Percentiles rank a stretch among this genome's conserved stretches.
Conservation (phyloP, 768 basidiomycete genomes). For the Phlebiopsis gigantea region DNA sequence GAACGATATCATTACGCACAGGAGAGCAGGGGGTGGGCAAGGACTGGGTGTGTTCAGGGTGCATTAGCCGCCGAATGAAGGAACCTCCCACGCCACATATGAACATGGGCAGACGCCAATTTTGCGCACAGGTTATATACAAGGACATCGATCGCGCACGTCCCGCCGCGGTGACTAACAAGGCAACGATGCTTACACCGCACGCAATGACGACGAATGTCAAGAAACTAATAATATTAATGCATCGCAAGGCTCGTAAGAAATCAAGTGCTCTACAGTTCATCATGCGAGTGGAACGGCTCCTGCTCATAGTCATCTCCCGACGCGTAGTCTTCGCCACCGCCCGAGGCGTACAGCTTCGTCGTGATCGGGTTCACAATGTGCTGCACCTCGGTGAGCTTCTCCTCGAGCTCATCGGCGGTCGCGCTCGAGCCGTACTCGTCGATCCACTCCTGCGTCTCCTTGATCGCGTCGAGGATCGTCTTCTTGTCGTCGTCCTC, state of each 20-base stretch:
- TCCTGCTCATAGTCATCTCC: conserved; percentile 40
- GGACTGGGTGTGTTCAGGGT: too few relatives aligned
- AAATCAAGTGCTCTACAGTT: conserved; percentile 33
- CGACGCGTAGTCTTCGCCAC: conserved; percentile 18
- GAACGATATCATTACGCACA: too few relatives aligned
- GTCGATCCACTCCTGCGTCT: conserved; percentile 90
- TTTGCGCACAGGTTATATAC: too few relatives aligned
- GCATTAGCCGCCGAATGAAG: too few relatives aligned
- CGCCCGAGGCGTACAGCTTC: conserved; percentile 60
- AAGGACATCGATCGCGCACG: too few relatives aligned
- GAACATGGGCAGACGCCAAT: too few relatives aligned
- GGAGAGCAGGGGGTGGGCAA: too few relatives aligned
- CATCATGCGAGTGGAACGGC: conserved; percentile 44
- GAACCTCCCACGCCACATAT: too few relatives aligned
- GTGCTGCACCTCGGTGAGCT: conserved; percentile 65
- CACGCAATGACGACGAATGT: neutral
- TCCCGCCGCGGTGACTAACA: too few relatives aligned
- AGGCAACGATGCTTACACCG: too few relatives aligned
- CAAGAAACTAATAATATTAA: conserved; percentile 6
- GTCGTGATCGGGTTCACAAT: conserved; percentile 81
- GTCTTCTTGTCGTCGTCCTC: conserved; percentile 79
- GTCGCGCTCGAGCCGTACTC: conserved; percentile 70
- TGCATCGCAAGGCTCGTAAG: conserved; percentile 1
- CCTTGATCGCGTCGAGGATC: conserved; percentile 77
- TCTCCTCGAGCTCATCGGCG: conserved; percentile 90